Conservation (phyloP, 2,329 filamentous ascomycete genomes). For the Exserohilum turcica region DNA sequence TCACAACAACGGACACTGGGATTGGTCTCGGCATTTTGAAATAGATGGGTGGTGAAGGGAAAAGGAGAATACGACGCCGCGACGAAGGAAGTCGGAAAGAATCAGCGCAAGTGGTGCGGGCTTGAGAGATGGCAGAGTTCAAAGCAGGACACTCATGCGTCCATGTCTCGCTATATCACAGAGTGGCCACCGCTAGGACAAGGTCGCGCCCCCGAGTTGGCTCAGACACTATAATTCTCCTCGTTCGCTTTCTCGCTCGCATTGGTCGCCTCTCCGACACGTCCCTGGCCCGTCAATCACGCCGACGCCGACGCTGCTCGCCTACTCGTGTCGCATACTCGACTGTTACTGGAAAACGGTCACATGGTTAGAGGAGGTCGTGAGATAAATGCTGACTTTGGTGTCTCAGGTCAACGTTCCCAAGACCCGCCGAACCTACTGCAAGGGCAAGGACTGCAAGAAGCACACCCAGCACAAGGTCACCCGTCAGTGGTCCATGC, state of each 20-base stretch:
- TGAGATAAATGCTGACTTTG: slow-evolving; percentile 23
- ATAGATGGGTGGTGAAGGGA: background rate
- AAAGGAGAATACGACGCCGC: background rate
- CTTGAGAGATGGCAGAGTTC: background rate
- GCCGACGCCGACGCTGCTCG: slow-evolving; percentile 4
- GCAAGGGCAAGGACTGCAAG: slow-evolving; percentile 93
- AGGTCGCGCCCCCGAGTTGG: background rate
- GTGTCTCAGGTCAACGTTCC: slow-evolving; percentile 86
- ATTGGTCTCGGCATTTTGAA: background rate
- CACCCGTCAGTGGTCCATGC: slow-evolving; percentile 40
- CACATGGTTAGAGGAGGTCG: background rate
- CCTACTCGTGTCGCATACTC: slow-evolving; percentile 14
- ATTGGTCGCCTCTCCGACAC: background rate
- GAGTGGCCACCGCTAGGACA: background rate
- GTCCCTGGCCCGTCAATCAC: background rate
- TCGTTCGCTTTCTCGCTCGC: background rate
- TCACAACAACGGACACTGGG: slow-evolving; percentile 1
- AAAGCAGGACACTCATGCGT: background rate
- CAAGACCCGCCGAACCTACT: slow-evolving; percentile 96
- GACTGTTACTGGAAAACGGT: background rate
- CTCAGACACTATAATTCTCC: background rate
- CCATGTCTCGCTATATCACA: no score
- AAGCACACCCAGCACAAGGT: slow-evolving; percentile 50
- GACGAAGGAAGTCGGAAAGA: background rate
- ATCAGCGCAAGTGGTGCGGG: background rate